Evolutionary conservation across 257 asterid genomes (phyloP), one percentile per base, ranked within the genome.

Genomic region (Solanum tarapatanum): DNA sequence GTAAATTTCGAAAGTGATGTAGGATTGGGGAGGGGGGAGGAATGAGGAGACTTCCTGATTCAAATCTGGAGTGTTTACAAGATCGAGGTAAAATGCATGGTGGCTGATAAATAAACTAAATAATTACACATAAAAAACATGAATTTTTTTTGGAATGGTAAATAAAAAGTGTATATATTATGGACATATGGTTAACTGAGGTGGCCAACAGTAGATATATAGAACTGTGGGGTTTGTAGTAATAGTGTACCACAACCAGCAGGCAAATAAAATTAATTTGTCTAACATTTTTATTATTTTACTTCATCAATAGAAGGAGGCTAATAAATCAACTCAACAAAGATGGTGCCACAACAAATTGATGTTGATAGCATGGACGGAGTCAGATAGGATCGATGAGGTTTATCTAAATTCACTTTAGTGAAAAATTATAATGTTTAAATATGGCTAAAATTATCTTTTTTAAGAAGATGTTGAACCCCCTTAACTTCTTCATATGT

Each of bases 21-120:
- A 1, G 69, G 13, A 21, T 8, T 2, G 16, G 26, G 5, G 1
- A 1, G 17, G 17, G 7, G 11, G 87, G 30, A 28, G 60, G 86
- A 87, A 87, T 77, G 86, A 80, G 73, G 89, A 82, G 83, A 87
- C 72, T 87, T 82, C 72, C 83, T 82, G 73, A 32, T 87, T 87
- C 87, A 87, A 87, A 87, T 76, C 86, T 87, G 60, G 82, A 43
- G 87, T 62, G 23, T 86, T 68, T 80, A 66, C 7, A 33, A 70
- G 39, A 87, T 87, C 89, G 86, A 80, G 87, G 86, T 28, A 87
- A 60, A 17, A 8, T 70, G n/a, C 76, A 70, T 32, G 58, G 84
- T 86, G 76, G 88, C 32, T 72, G 74, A 86, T 74, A 86, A 32
- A 86, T 55, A 86, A 12, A 70, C 10, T 72, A 33, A 72, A 74